Evolutionary conservation across 108 stramenopile species (phyloP).

Genomic region (Cyclotella sp.): DNA sequence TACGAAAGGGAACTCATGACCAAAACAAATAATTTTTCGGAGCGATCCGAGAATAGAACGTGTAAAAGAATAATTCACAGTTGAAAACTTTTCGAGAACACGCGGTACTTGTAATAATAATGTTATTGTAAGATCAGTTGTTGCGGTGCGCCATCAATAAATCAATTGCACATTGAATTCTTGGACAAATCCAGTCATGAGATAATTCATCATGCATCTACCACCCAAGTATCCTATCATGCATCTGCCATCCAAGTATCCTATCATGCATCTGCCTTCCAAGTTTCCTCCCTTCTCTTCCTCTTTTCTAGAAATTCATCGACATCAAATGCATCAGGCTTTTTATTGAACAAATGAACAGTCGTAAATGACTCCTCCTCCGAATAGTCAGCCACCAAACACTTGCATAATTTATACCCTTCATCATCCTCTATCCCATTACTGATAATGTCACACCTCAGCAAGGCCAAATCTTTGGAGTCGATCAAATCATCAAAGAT

Average conservation of each 20-base stretch:
- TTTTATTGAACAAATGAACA: conserved; percentile 79
- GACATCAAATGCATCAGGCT: conserved; percentile 75
- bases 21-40: background rate
- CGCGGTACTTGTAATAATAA: too few relatives aligned
- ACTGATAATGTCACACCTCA: conserved; percentile 82
- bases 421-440: conserved; percentile 76
- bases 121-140: too few relatives aligned
- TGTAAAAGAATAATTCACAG: background rate
- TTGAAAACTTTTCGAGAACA: too few relatives aligned
- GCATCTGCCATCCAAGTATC: too few relatives aligned
- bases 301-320: conserved; percentile 72
- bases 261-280: conserved; percentile 41
- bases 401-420: conserved; percentile 62
- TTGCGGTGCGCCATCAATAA: too few relatives aligned
- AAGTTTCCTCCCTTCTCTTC: conserved; percentile 64
- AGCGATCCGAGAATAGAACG: background rate
- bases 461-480: conserved; percentile 62
- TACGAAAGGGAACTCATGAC: too few relatives aligned
- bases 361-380: conserved; percentile 59
- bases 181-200: too few relatives aligned
- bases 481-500: conserved; percentile 81
- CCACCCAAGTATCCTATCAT: too few relatives aligned
- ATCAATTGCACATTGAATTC: too few relatives aligned
- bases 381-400: conserved; percentile 63
- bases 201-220: too few relatives aligned